A percentile compares a stretch with the other conserved stretches of the same genome.
Conservation (phyloP, 78 protist genomes). For the Diacronema lutheri region DNA sequence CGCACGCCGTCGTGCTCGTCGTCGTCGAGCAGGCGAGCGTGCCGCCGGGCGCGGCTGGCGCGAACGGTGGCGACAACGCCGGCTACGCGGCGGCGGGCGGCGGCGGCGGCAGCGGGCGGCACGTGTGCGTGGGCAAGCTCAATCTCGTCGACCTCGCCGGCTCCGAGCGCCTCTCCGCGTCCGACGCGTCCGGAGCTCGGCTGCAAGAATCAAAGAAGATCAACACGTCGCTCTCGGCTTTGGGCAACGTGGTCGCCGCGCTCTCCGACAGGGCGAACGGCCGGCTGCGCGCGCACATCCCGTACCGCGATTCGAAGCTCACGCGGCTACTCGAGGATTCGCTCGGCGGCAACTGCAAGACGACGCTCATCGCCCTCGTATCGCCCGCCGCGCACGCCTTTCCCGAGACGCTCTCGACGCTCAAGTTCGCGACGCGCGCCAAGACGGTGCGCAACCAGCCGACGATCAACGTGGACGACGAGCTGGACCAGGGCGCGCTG, state of each 20-base stretch:
- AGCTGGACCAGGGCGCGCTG: conserved; percentile 3
- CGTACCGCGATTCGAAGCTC: conserved; percentile 33
- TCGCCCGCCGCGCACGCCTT: conserved; percentile 24
- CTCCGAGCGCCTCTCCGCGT: conserved; percentile 46
- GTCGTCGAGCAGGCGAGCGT: conserved; percentile 44
- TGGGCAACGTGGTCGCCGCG: conserved; percentile 37
- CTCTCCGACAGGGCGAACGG: not conserved
- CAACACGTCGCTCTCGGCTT: conserved; percentile 50
- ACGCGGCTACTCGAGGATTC: conserved; percentile 40
- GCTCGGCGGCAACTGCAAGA: conserved; percentile 73
- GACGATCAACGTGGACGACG: conserved; percentile 34
- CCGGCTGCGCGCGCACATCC: not conserved
- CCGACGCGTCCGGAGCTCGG: conserved; percentile 51
- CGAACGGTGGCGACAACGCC: not conserved
- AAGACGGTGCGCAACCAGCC: conserved; percentile 52
- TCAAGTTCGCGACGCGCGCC: conserved; percentile 63
- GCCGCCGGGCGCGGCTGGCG: not conserved
- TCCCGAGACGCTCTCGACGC: conserved; percentile 50
- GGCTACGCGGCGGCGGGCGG: not conserved
- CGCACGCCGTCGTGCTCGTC: conserved; percentile 78
- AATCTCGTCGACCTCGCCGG: conserved; percentile 86
- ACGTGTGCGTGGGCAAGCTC: conserved; percentile 66
- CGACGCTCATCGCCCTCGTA: conserved; percentile 56
- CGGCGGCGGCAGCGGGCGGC: too few relatives aligned
- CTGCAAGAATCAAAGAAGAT: conserved; percentile 58